Evolutionary conservation across 805 yeast species (phyloP), one percentile per base, ranked within the genome.

Genomic region (Nakazawaea ishiwadae): DNA sequence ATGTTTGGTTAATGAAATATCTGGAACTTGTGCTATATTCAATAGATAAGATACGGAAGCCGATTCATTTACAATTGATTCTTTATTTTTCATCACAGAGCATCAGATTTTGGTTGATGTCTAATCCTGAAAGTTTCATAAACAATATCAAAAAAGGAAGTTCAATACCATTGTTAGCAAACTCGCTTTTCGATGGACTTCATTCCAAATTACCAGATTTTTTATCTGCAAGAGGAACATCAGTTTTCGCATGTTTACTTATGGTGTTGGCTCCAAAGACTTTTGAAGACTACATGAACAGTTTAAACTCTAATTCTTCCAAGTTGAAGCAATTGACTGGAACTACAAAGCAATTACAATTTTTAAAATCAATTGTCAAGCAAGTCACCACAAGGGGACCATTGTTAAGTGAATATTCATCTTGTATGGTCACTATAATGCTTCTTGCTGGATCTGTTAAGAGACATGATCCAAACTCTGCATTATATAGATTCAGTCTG

Each of bases 61-160:
- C 69, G 3, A 58, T 73, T 1, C 77, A 74, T 45, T 70, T 69
- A 40, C 68, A 67, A 46, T 42, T 75, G 16, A 46, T 75, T 7
- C 58, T 75, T 33, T 59, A 65, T 31, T 76, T 66, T 45, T 62
- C 77, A 34, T 53, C 75, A n/a, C 67, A 68, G 37, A 56, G 75
- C 3, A 48, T 77, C 6, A 59, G 63, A 44, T 57, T 62, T 31
- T 79, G 84, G 84, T 61, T 73, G 2, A 51, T 69, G 41, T 63
- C 76, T 10, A 62, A 77, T 47, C 73, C 81, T 0, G 40, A 49
- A 4, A 79, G 77, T 38, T 76, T 63, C 44, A 39, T 66, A 14
- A 55, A 53, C 19, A 51, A 54, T 10, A 39, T 51, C 29, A 44
- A 14, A 15, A 29, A 16, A 16, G 40, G 32, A 7, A 40, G 38